Percentiles rank a stretch among this genome's conserved stretches.
Evolutionary conservation across 495 filamentous ascomycete genomes (phyloP).

Genomic region (Glarea lozoyensis): DNA sequence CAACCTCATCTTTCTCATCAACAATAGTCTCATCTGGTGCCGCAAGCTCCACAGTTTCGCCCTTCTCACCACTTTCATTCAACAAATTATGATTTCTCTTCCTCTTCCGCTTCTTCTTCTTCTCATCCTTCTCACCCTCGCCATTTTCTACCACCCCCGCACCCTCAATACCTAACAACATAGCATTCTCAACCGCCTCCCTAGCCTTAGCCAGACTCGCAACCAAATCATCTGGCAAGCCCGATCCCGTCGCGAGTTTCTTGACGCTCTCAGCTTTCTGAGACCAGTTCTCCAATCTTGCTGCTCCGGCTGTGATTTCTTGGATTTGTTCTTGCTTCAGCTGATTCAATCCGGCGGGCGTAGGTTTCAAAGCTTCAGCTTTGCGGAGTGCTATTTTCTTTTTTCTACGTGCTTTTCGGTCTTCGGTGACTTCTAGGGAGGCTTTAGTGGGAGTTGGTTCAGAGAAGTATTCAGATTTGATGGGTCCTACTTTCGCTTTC

Average conservation of each 20-base stretch:
- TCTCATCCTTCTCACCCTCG: conserved; percentile 1
- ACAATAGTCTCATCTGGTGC: not conserved
- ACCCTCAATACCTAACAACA: not conserved
- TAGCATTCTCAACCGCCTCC: not conserved
- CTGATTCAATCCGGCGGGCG: not conserved
- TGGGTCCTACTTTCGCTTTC: conserved; percentile 2
- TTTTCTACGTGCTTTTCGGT: not conserved
- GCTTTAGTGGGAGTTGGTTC: too few species aligned
- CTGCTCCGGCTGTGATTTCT: not conserved
- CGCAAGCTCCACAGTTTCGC: not conserved
- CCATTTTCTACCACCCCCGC: not conserved
- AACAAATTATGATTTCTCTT: conserved; percentile 11
- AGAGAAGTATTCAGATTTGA: conserved; percentile 7
- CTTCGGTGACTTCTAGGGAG: not conserved
- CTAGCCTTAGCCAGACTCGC: conserved; percentile 3
- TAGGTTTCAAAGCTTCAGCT: not conserved
- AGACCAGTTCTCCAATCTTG: too few species aligned
- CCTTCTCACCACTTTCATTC: too few species aligned
- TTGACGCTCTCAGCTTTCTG: too few species aligned
- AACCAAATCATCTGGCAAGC: too few species aligned
- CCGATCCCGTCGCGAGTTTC: not conserved
- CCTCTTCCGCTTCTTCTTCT: conserved; percentile 6
- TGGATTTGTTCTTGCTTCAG: too few species aligned
- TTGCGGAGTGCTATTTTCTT: not conserved
- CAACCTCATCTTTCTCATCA: not conserved